Evolutionary conservation across 2,329 filamentous ascomycete species (phyloP), one percentile per base, ranked within the genome.

Genomic region (Aspergillus brasiliensis): DNA sequence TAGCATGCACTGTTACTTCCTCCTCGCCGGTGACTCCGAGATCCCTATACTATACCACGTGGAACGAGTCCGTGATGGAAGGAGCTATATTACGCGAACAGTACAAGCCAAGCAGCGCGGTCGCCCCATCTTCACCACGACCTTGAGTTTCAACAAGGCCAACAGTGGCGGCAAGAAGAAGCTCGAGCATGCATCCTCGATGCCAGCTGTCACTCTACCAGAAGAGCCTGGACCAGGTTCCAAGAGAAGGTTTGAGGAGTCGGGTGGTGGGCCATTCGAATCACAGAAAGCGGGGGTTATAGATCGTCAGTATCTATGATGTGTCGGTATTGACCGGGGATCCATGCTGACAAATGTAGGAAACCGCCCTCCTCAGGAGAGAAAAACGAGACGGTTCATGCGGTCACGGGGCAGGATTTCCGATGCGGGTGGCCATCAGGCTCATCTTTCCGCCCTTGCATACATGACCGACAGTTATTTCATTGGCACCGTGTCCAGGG

Each of bases 1-100:
- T 82, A 94, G 90, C 73, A 97, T 96, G 90, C 95, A 99, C 84
- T 98, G 95, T 85, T 99, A 98, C 82, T 99, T 99, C 77, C 88
- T 99, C 34, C 87, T 98, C 2, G 93, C 94, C 4, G 95, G 95
- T 27, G 91, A 94, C 71, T 84, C 87, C 11, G 86, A 90, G 61
- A 89, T 95, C 17, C 94, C 95, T 31, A 90, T 98, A 66, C 84
- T 97, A 63, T 98, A 97, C 80, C 91, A 97, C 73, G 95, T 99
- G 49, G 95, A 98, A 80, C 86, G 91, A 55, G 92, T 99, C 51
- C 89, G 95, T 57, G 92, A 96, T 73, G 95, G 95, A 8, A 88
- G 89, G 61, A 93, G 90, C 54, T 99, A 93, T 75, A 89, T 91
- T 57, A 98, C 95, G 38, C 85, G 95, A 57, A 98, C 94, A 0